A percentile compares a stretch with the other conserved stretches of the same genome.
Evolutionary conservation across 2,329 filamentous ascomycete species (phyloP).

Genomic region (Fusarium caatingaense): DNA sequence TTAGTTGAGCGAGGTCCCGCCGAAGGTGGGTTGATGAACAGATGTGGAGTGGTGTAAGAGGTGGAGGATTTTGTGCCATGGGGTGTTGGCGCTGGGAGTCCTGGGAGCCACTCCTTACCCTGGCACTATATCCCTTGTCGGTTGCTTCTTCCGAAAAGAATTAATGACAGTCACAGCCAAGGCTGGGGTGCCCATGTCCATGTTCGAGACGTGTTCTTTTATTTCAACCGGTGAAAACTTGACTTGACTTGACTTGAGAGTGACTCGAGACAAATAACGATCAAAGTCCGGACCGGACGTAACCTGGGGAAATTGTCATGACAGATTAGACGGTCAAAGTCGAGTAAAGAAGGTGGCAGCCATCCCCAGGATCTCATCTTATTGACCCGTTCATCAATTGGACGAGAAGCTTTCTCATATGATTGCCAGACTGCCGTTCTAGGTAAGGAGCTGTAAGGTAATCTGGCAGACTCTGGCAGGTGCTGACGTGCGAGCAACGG

Average conservation of each 20-base stretch:
- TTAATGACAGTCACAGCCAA: conserved; percentile 21
- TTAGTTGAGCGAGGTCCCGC: conserved; percentile 48
- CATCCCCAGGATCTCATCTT: conserved; percentile 34
- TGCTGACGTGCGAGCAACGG: conserved; percentile 11
- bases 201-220: conserved; percentile 35
- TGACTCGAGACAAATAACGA: background rate
- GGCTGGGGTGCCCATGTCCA: conserved; percentile 16
- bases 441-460: conserved; percentile 33
- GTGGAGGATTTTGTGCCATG: conserved; percentile 43
- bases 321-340: background rate
- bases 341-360: conserved; percentile 27
- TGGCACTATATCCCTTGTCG: conserved; percentile 21
- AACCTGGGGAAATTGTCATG: conserved; percentile 16
- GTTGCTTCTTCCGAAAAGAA: conserved; percentile 36
- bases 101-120: conserved; percentile 19
- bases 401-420: conserved; percentile 20
- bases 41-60: conserved; percentile 46
- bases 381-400: conserved; percentile 16
- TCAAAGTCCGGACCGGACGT: background rate
- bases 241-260: background rate
- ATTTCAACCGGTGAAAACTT: conserved; percentile 6
- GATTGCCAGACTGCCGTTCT: conserved; percentile 20
- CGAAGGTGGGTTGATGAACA: conserved; percentile 47
- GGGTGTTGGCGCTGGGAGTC: conserved; percentile 20
- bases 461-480: conserved; percentile 1